Conservation (phyloP, 2,329 filamentous ascomycete species). For the Pleochaeta shiraiana region DNA sequence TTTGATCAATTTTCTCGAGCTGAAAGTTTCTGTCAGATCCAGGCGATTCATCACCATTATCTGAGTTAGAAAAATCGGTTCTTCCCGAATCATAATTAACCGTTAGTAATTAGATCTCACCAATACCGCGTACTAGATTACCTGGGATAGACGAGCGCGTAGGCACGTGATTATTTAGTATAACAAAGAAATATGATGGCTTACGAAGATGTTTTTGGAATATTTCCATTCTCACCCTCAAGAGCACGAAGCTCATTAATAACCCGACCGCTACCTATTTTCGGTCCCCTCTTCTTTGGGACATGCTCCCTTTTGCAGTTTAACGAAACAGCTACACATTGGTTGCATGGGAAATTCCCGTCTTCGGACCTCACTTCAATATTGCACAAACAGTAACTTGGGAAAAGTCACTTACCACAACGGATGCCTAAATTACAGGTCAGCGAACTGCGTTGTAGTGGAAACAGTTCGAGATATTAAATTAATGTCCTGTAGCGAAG, state of each 20-base stretch:
- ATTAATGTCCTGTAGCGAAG: no score
- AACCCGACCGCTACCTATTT: slow-evolving; percentile 37
- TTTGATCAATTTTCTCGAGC: not conserved
- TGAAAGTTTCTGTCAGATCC: not conserved
- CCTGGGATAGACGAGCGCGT: no score
- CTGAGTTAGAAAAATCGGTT: slow-evolving; percentile 8
- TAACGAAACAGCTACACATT: slow-evolving; percentile 34
- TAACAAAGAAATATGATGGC: not conserved
- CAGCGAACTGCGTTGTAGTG: slow-evolving; percentile 10
- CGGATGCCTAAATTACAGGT: slow-evolving; percentile 22
- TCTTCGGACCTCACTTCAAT: slow-evolving; percentile 11
- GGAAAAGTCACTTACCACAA: slow-evolving; percentile 13
- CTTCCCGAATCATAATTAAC: slow-evolving; percentile 6
- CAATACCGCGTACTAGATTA: no score
- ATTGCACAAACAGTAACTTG: not conserved
- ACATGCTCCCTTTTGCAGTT: slow-evolving; percentile 43
- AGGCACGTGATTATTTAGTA: no score
- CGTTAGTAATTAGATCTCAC: no score
- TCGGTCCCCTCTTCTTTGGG: slow-evolving; percentile 40
- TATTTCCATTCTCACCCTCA: slow-evolving; percentile 21
- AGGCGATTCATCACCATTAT: not conserved
- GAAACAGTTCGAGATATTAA: no score
- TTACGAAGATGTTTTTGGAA: slow-evolving; percentile 11
- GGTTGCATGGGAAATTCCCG: slow-evolving; percentile 32
- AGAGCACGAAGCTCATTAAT: slow-evolving; percentile 35